Percentiles rank a stretch among this genome's conserved stretches.
Conservation (phyloP, 441 rosid species). For the Pelargonium myrrhifolium region DNA sequence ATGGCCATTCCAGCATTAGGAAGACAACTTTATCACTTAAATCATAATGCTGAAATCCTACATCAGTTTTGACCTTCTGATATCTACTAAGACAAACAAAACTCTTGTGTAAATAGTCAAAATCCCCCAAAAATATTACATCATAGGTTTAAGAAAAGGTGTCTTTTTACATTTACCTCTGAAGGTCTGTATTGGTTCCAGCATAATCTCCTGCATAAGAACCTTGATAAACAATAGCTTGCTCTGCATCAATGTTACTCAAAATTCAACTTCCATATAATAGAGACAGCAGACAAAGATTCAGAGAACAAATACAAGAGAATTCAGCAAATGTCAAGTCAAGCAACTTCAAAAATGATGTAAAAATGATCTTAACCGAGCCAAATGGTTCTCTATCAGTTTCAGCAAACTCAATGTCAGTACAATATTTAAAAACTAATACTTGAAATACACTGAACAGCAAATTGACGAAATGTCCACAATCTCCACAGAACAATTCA, state of each 20-base stretch:
- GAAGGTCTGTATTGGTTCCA: conserved; percentile 30
- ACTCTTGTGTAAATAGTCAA: not conserved
- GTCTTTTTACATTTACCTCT: conserved; percentile 30
- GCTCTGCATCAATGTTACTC: conserved; percentile 38
- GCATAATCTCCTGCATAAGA: conserved; percentile 43
- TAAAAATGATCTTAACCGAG: no score
- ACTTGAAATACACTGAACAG: no score
- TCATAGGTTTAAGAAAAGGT: not conserved
- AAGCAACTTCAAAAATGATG: no score
- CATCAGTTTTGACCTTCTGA: not conserved
- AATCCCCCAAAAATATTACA: not conserved
- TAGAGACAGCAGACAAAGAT: no score
- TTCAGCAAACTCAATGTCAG: no score
- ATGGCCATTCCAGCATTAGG: not conserved
- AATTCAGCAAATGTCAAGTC: not conserved
- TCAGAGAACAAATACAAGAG: no score
- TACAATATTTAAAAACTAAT: no score
- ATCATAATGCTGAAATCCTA: not conserved
- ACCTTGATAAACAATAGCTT: conserved; percentile 49
- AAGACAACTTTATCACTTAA: not conserved
- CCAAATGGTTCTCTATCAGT: no score
- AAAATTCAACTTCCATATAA: conserved; percentile 14
- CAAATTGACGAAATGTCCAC: no score
- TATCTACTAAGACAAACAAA: not conserved
- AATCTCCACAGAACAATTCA: no score